These are phyloP conservation scores for Sungouiozyma intestinalis DNA, from an alignment of 805 yeast genomes.

Conservation along the genomic window DNA sequence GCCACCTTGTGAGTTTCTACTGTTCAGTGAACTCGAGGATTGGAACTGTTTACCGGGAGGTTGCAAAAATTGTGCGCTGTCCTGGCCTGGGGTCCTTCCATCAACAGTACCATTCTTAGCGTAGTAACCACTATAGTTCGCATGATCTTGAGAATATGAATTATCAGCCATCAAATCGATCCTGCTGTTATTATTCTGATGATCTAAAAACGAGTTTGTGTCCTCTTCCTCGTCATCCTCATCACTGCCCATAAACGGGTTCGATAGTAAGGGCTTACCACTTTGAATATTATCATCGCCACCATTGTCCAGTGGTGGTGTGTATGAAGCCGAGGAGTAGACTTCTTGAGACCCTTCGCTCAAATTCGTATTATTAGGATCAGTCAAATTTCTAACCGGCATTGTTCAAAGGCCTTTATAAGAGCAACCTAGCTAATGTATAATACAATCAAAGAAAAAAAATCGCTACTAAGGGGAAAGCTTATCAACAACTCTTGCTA, in stretches of 20 bases:
- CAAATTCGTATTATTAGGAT: constrained; percentile 4
- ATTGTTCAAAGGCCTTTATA: constrained; percentile 41
- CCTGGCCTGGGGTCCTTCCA: background rate
- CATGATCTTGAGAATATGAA: background rate
- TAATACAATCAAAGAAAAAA: no score
- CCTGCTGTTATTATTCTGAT: constrained; percentile 1
- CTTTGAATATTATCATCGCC: background rate
- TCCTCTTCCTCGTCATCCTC: constrained; percentile 7
- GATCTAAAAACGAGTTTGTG: constrained; percentile 1
- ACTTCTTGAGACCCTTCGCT: constrained; percentile 1
- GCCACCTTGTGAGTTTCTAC: constrained; percentile 10
- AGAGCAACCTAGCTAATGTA: no score
- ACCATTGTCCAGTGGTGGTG: constrained; percentile 1
- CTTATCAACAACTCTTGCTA: no score
- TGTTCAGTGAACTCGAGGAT: constrained; percentile 10
- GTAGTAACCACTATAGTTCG: constrained; percentile 21
- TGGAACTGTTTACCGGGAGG: constrained; percentile 7
- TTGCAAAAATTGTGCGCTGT: constrained; percentile 1
- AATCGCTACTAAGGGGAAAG: no score
- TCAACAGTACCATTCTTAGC: constrained; percentile 11
- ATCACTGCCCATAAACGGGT: constrained; percentile 10
- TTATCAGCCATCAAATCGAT: background rate
- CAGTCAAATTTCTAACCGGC: constrained; percentile 8
- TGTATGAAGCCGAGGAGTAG: constrained; percentile 3
- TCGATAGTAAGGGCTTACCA: background rate